Conservation (phyloP, 2,329 filamentous ascomycete species). For the Endothia cerciana region DNA sequence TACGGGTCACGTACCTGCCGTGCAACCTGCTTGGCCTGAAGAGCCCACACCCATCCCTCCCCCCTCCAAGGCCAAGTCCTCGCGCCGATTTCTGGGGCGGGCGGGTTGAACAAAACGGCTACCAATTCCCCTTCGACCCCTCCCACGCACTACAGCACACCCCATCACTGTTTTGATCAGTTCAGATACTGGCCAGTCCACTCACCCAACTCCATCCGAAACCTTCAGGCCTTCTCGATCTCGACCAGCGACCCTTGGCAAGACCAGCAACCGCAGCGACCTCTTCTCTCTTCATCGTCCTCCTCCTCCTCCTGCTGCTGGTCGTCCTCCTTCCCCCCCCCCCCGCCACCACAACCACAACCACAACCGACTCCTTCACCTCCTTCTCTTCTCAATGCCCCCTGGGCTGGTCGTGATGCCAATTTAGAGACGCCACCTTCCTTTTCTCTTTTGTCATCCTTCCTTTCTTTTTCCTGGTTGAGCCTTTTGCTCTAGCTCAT, state of each 20-base stretch:
- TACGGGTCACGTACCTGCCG: conserved; percentile 8
- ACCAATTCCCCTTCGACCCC: conserved; percentile 16
- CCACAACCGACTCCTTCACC: conserved; percentile 1
- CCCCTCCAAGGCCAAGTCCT: background rate
- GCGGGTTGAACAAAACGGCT: conserved; percentile 14
- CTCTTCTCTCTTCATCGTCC: background rate
- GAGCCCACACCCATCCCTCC: background rate
- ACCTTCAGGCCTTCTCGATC: background rate
- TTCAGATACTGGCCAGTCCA: conserved; percentile 8
- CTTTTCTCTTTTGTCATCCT: conserved; percentile 3
- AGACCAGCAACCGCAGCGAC: background rate
- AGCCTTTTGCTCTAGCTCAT: conserved; percentile 21
- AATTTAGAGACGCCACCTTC: conserved; percentile 8
- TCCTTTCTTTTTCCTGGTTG: conserved; percentile 8
- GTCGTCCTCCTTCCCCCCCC: background rate
- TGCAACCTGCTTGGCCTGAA: conserved; percentile 11
- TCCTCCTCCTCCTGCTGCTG: background rate
- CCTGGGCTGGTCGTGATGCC: conserved; percentile 5
- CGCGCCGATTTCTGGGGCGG: conserved; percentile 6
- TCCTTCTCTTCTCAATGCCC: conserved; percentile 7
- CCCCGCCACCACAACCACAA: background rate
- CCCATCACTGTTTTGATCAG: background rate
- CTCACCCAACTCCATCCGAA: conserved; percentile 1
- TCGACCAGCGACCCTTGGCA: conserved; percentile 2
- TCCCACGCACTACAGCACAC: background rate